A percentile compares a stretch with the other conserved stretches of the same genome.
These are phyloP conservation scores for Ophiostoma ulmi DNA, from an alignment of 2,329 filamentous ascomycete species.

Conservation along the genomic window DNA sequence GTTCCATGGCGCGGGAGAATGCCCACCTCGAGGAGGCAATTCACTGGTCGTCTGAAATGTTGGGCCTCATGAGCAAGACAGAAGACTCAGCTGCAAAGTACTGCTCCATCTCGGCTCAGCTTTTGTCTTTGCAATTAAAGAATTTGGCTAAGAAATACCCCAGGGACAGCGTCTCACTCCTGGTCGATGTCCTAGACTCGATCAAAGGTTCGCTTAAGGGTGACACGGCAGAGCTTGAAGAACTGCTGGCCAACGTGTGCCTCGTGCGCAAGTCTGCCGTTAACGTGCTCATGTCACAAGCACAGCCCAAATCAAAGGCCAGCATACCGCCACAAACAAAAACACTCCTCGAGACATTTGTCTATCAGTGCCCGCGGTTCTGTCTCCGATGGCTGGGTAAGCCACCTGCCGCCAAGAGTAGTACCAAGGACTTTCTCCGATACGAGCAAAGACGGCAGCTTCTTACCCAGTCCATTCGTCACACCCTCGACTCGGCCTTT, in stretches of 20 bases:
- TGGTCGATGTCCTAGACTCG: slow-evolving; percentile 47
- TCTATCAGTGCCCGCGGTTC: slow-evolving; percentile 57
- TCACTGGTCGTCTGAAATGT: slow-evolving; percentile 50
- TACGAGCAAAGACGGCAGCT: slow-evolving; percentile 57
- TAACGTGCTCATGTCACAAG: slow-evolving; percentile 38
- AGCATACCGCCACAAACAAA: slow-evolving; percentile 24
- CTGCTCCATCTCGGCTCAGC: slow-evolving; percentile 51
- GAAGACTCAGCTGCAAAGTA: slow-evolving; percentile 46
- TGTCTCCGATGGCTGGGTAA: slow-evolving; percentile 58
- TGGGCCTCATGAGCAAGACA: slow-evolving; percentile 35
- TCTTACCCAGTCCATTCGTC: slow-evolving; percentile 48
- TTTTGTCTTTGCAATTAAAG: slow-evolving; percentile 52
- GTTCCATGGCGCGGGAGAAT: slow-evolving; percentile 40
- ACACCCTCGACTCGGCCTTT: slow-evolving; percentile 56
- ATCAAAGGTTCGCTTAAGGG: slow-evolving; percentile 58
- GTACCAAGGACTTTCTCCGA: slow-evolving; percentile 54
- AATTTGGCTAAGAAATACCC: slow-evolving; percentile 37
- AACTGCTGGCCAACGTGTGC: slow-evolving; percentile 54
- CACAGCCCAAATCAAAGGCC: slow-evolving; percentile 20
- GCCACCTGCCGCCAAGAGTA: slow-evolving; percentile 46
- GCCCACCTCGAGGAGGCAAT: slow-evolving; percentile 49
- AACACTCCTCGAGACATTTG: slow-evolving; percentile 49
- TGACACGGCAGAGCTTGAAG: slow-evolving; percentile 55
- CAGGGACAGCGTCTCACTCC: slow-evolving; percentile 38
- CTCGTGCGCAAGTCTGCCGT: slow-evolving; percentile 51